phyloP scores from a whole-genome alignment of 495 filamentous ascomycete species.

The Trichodelitschia bisporula region DNA sequence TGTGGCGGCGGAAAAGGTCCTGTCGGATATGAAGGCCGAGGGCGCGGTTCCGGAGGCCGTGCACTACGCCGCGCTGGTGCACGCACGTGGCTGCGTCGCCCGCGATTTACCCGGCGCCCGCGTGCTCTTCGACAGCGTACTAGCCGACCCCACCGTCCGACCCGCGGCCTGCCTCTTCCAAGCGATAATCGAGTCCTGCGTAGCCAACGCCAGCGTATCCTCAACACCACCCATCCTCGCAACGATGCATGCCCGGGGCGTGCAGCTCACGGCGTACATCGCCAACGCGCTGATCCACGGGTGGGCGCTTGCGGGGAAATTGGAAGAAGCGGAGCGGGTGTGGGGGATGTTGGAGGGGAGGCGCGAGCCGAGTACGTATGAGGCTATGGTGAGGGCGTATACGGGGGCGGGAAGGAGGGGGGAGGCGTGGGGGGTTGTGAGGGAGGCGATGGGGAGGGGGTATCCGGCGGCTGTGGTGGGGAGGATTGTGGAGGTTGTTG shows the following conservation, averaged over 20 bases:
- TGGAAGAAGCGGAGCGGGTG: too few relatives aligned
- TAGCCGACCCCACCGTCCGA: conserved; percentile 35
- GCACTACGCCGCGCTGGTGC: conserved; percentile 85
- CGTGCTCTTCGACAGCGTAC: conserved; percentile 53
- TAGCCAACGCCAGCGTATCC: conserved; percentile 66
- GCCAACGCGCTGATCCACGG: conserved; percentile 98
- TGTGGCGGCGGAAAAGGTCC: conserved; percentile 62
- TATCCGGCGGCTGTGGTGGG: conserved; percentile 78
- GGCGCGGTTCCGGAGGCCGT: conserved; percentile 68
- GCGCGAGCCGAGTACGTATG: conserved; percentile 95
- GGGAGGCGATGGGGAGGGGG: conserved; percentile 74
- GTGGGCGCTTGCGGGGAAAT: conserved; percentile 65
- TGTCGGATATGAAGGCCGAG: conserved; percentile 49
- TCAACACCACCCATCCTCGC: conserved; percentile 46
- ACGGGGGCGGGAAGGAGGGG: conserved; percentile 57
- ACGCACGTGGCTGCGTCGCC: conserved; percentile 83
- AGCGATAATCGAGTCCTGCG: conserved; percentile 85
- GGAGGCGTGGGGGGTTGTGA: conserved; percentile 47
- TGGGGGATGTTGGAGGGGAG: conserved; percentile 41
- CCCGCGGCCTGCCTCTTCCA: conserved; percentile 79
- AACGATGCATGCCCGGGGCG: conserved; percentile 41
- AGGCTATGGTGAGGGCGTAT: conserved; percentile 92
- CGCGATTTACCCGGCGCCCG: conserved; percentile 74
- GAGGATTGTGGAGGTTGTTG: conserved; percentile 82
- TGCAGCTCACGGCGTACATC: conserved; percentile 90